Percentiles rank a stretch among this genome's conserved stretches.
Conservation (phyloP, 176 grass and related monocot genomes). For the Dactylis glomerata region DNA sequence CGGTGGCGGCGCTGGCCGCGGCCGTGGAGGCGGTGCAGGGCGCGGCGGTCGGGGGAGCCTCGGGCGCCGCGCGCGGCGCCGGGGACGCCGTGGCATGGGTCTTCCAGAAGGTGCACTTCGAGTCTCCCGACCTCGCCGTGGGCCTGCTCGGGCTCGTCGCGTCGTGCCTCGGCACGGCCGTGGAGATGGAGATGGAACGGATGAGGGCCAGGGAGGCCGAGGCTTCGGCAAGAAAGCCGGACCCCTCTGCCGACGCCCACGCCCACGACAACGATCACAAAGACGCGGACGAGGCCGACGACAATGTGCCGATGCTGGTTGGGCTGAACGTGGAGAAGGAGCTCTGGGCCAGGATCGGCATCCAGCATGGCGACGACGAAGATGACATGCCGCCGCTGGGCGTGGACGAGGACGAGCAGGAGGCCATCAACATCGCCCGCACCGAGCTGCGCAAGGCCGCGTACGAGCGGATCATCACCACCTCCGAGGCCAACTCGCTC, state of each 20-base stretch:
- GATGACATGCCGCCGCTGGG: neutral
- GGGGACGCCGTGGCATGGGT: constrained; percentile 49
- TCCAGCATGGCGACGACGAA: constrained; percentile 30
- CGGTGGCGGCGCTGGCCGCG: constrained; percentile 43
- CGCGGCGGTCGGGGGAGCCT: constrained; percentile 31
- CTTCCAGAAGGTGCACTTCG: constrained; percentile 47
- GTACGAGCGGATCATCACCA: constrained; percentile 68
- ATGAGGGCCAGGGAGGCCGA: constrained; percentile 5
- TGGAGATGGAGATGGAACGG: constrained; percentile 31
- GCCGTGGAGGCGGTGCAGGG: constrained; percentile 40
- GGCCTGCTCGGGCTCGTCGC: constrained; percentile 39
- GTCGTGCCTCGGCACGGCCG: constrained; percentile 33
- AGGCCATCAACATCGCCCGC: neutral
- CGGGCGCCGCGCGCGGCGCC: constrained; percentile 33
- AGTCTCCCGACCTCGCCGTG: constrained; percentile 49
- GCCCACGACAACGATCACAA: neutral
- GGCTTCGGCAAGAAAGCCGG: neutral
- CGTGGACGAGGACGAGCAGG: neutral
- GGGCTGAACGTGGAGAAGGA: constrained; percentile 33
- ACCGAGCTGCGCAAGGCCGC: constrained; percentile 31
- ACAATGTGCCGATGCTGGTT: constrained; percentile 26
- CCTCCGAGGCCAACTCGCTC: constrained; percentile 51
- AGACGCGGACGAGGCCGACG: neutral
- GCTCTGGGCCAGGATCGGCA: constrained; percentile 66
- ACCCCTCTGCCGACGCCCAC: neutral